These are phyloP conservation scores for Diutina sp. DNA, from an alignment of 1,139 yeast genomes.

Conservation along the genomic window DNA sequence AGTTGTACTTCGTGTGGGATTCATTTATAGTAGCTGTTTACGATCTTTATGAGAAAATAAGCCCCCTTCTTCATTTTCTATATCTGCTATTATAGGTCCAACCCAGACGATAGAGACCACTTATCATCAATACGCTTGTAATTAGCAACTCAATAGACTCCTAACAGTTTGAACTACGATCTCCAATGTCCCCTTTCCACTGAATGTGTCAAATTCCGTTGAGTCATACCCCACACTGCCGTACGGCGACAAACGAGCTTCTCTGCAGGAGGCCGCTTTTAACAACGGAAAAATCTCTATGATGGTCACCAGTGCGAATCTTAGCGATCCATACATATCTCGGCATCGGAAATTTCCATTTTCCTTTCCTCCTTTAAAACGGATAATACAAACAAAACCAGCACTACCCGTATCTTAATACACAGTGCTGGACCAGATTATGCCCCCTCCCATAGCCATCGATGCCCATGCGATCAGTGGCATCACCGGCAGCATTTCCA, in stretches of 20 bases:
- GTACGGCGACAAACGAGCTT: background rate
- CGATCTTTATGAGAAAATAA: too few species aligned
- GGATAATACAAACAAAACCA: too few species aligned
- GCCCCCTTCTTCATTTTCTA: too few species aligned
- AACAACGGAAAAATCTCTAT: too few species aligned
- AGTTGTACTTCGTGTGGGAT: too few species aligned
- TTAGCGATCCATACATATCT: background rate
- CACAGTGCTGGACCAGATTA: background rate
- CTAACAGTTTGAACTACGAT: background rate
- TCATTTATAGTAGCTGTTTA: too few species aligned
- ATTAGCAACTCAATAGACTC: too few species aligned
- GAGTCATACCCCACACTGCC: background rate
- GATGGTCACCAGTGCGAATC: background rate
- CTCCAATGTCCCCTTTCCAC: too few species aligned
- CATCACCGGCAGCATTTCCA: conserved; percentile 80
- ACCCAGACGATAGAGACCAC: too few species aligned
- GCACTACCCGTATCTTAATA: background rate
- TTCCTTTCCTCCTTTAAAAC: too few species aligned
- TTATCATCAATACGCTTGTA: too few species aligned
- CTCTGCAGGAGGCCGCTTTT: background rate
- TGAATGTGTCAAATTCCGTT: background rate
- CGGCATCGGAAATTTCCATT: background rate
- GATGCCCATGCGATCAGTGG: conserved; percentile 79
- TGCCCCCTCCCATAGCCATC: conserved; percentile 43
- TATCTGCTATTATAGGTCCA: too few species aligned